Evolutionary conservation across 371 early-diverging fungal genomes (phyloP).

Genomic region (Mucor irregularis): DNA sequence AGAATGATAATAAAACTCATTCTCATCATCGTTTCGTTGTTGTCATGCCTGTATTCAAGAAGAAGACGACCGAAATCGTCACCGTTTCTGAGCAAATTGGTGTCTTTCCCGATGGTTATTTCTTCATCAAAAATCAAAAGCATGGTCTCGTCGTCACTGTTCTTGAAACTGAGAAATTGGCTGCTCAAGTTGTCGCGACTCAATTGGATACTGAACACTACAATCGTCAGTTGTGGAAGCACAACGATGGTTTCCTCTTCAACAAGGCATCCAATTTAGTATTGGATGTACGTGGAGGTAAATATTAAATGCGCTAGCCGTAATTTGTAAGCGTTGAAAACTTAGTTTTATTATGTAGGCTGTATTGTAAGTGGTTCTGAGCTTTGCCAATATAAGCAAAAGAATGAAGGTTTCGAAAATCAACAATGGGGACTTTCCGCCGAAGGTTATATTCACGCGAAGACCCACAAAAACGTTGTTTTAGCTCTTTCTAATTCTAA

Average conservation of each 20-base stretch:
- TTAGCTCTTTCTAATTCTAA: constrained; percentile 22
- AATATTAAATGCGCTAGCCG: no score
- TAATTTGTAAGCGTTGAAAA: no score
- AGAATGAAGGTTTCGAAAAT: constrained; percentile 34
- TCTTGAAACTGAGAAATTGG: constrained; percentile 23
- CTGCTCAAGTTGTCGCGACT: constrained; percentile 41
- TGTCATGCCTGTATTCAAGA: constrained; percentile 41
- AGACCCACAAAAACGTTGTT: constrained; percentile 26
- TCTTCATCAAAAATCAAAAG: constrained; percentile 62
- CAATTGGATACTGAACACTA: constrained; percentile 44
- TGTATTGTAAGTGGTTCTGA: constrained; percentile 30
- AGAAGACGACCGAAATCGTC: constrained; percentile 19
- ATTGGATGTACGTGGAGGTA: constrained; percentile 61
- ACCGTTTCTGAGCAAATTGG: constrained; percentile 25
- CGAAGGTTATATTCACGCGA: constrained; percentile 44
- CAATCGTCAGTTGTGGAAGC: constrained; percentile 57
- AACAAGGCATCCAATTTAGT: constrained; percentile 58
- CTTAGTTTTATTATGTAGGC: constrained; percentile 17
- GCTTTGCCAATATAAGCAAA: constrained; percentile 46
- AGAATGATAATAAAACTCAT: constrained; percentile 15
- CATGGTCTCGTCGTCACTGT: constrained; percentile 51
- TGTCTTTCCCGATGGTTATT: constrained; percentile 58
- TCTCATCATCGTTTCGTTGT: constrained; percentile 36
- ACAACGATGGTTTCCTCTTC: constrained; percentile 55
- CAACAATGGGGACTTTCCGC: constrained; percentile 45